These are phyloP conservation scores for Larix sibirica DNA, from an alignment of 83 land plant species.

Conservation along the genomic window DNA sequence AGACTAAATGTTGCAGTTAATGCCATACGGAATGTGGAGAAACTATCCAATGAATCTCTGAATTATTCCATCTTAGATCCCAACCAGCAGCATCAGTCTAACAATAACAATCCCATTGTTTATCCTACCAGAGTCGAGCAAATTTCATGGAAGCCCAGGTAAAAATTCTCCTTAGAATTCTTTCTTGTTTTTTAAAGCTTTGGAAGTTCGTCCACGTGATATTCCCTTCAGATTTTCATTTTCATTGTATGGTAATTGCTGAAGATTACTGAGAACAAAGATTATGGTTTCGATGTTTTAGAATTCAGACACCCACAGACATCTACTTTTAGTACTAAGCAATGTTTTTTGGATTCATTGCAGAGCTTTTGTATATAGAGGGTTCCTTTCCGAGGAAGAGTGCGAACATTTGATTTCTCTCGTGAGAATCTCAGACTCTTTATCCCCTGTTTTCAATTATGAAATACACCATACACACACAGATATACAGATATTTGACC, in stretches of 20 bases:
- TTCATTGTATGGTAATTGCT: neutral
- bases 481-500: too few species aligned
- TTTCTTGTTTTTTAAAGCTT: neutral
- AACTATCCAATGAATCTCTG: neutral
- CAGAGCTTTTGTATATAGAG: conserved; percentile 87
- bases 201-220: too few species aligned
- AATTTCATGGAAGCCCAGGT: conserved; percentile 71
- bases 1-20: neutral
- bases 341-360: neutral
- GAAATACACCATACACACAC: too few species aligned
- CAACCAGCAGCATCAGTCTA: neutral
- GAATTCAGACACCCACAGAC: neutral
- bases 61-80: neutral
- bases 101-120: conserved; percentile 13
- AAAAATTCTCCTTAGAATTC: neutral
- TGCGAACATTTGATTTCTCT: conserved; percentile 80
- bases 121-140: conserved; percentile 45
- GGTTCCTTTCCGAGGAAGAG: conserved; percentile 74
- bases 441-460: too few species aligned
- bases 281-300: neutral
- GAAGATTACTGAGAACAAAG: neutral
- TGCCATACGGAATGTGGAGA: neutral
- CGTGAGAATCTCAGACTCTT: conserved; percentile 35
- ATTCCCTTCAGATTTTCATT: conserved; percentile 2
- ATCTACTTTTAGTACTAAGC: too few species aligned